These are phyloP conservation scores for Straminergon stramineum DNA, from an alignment of 225 moss, liverwort and hornwort species.

Conservation along the genomic window DNA sequence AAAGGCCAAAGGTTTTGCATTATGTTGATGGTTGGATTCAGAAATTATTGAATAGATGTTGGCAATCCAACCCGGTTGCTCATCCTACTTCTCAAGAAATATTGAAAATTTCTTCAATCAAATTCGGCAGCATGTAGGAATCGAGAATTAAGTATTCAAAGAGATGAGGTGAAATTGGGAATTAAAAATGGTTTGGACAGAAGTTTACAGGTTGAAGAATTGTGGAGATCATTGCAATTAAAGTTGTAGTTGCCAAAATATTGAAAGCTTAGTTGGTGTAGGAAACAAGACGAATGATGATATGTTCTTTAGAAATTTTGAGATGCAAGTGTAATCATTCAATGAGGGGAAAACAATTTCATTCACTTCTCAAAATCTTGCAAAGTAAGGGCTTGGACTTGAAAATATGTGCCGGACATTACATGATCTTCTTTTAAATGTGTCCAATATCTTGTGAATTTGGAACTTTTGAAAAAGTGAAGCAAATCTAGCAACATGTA, in stretches of 20 bases:
- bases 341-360: fast-evolving
- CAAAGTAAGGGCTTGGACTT: not conserved
- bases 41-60: not conserved
- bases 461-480: not conserved
- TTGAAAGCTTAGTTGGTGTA: too few species aligned
- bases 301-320: too few species aligned
- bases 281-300: not conserved
- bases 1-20: not conserved
- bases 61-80: fast-evolving
- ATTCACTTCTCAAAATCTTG: not conserved
- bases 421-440: too few species aligned
- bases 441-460: too few species aligned
- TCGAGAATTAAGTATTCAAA: fast-evolving
- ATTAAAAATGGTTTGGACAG: not conserved
- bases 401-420: fast-evolving
- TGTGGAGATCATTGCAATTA: not conserved
- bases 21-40: not conserved
- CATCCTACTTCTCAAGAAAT: not conserved
- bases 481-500: not conserved
- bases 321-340: fast-evolving
- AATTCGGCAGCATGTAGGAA: not conserved
- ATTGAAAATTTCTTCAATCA: not conserved
- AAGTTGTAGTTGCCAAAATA: too few species aligned
- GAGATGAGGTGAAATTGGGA: fast-evolving
- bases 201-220: fast-evolving